Base-by-base conservation (phyloP, 305 asterid species). In the Solanum hybrid region DNA sequence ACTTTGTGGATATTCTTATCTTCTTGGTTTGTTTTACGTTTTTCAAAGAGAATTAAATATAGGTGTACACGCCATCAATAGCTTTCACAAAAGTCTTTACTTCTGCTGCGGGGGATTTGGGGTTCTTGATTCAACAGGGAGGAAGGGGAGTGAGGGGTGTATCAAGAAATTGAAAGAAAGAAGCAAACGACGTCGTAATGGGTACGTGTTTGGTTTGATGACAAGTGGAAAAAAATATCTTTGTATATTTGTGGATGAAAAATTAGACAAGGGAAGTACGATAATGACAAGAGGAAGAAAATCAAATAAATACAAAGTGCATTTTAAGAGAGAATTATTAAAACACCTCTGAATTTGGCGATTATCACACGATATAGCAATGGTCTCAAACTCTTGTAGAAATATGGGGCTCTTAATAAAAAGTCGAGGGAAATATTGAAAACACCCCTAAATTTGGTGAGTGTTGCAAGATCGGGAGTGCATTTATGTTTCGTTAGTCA, bases 11-110 rank as follows among this genome's bases (percentile, higher is more conserved):
- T 26, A 80, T 26, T 80, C 86, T 80, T 40, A 40, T 80, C 66
- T 13, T 38, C 4, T 26, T 5, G 66, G 2, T 26, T 13, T 4
- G 0, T 79, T 29, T 22, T 76, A 27, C 64, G 73, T 7, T n/a
- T 82, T 82, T 46, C 72, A 20, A 82, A 46, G 87, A 42, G 72
- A 42, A 82, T 82, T 82, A 82, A 82, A 4, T 42, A 10, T 66
- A 17, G 38, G 32, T 36, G 38, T 11, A 27, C 87, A 82, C 87
- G 87, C 72, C 27, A 82, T 82, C 27, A 27, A 82, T 82, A 27
- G 72, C 87, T 27, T 71, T 82, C 87, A 82, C 87, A 46, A 82
- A 82, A 82, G 72, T 42, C 27, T 16, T 82, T 82, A 82, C 66
- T 82, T 82, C 38, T 7, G 14, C 69, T 17, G 27, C 1, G 9